Conservation (phyloP, 306 rosid species). For the Prunus padus region DNA sequence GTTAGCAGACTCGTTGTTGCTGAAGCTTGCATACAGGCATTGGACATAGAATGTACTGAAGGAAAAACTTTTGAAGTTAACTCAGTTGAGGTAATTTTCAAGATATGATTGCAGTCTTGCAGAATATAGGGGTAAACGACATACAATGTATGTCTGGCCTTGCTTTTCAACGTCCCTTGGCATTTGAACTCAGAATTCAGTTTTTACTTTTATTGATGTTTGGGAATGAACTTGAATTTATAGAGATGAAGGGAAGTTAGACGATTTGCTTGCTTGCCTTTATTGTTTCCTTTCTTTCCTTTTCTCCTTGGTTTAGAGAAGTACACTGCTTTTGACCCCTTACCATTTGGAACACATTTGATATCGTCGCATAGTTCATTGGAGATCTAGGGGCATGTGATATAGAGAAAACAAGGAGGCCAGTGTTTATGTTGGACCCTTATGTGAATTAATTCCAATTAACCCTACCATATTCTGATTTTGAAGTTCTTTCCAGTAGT, state of each 20-base stretch:
- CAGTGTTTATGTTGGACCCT: no score
- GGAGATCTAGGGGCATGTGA: not conserved
- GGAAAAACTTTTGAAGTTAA: constrained; percentile 71
- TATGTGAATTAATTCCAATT: no score
- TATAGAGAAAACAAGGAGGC: not conserved
- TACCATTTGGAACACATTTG: not conserved
- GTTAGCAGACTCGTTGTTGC: constrained; percentile 91
- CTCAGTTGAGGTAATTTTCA: constrained; percentile 73
- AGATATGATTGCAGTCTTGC: constrained; percentile 6
- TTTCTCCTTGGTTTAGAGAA: not conserved
- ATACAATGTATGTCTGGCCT: not conserved
- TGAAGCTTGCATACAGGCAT: constrained; percentile 90
- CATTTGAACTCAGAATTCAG: not conserved
- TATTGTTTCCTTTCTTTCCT: not conserved
- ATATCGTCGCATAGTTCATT: not conserved
- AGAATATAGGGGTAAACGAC: not conserved
- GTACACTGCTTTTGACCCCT: not conserved
- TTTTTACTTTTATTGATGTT: not conserved
- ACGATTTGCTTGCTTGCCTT: not conserved
- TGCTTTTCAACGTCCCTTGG: constrained; percentile 6
- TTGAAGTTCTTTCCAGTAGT: not conserved
- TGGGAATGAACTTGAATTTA: not conserved
- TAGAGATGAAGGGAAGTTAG: not conserved
- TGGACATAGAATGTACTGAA: constrained; percentile 80
- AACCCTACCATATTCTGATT: not conserved